These are phyloP conservation scores for Fusarium brevicatenulatum DNA, from an alignment of 2,329 filamentous ascomycete genomes.

Conservation along the genomic window DNA sequence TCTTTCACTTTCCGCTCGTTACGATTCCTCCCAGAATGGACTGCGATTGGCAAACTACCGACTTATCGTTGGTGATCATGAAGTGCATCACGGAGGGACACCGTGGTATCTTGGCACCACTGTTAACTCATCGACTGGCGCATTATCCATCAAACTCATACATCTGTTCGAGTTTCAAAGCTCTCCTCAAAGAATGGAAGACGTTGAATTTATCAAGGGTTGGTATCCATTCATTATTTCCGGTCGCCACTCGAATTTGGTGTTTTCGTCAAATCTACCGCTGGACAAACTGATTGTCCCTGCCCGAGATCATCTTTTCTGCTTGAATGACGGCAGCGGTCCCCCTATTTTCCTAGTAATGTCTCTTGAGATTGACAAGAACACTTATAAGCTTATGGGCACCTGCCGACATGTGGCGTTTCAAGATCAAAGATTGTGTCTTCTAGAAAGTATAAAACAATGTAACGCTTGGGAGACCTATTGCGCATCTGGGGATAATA, in stretches of 20 bases:
- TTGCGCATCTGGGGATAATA: too few relatives aligned
- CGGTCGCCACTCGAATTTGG: not conserved
- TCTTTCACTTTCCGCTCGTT: not conserved
- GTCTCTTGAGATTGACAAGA: rapidly evolving
- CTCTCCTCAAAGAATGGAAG: not conserved
- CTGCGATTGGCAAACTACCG: not conserved
- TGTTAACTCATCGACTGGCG: not conserved
- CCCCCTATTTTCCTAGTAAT: not conserved
- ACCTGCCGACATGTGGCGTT: not conserved
- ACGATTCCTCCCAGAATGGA: not conserved
- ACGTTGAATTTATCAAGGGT: not conserved
- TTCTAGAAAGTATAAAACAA: not conserved
- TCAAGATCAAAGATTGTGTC: not conserved
- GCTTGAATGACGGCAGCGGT: not conserved
- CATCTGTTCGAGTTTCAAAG: not conserved
- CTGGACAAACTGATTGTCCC: not conserved
- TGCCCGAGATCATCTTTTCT: not conserved
- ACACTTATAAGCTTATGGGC: not conserved
- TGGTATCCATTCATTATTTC: not conserved
- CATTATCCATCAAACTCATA: not conserved
- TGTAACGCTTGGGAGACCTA: not conserved
- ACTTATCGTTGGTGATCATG: not conserved
- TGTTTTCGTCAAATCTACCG: not conserved
- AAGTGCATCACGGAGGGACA: not conserved
- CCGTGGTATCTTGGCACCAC: not conserved